phyloP scores from a whole-genome alignment of 106 monocot genomes.

The Alisma plantagoaquatica region DNA sequence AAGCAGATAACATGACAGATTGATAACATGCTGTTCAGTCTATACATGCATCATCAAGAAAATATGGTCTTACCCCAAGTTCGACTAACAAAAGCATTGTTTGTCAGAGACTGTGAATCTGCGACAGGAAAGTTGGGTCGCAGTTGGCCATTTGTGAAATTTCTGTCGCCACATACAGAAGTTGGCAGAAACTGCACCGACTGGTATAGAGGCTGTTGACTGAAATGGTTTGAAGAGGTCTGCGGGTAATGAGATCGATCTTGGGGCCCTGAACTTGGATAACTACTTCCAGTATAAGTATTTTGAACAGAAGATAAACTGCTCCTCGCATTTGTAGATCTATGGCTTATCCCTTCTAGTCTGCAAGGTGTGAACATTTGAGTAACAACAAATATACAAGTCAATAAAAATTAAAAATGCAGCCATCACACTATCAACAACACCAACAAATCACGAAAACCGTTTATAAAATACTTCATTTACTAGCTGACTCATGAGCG shows the following conservation, averaged over 20 bases:
- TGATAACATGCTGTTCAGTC: too few relatives aligned
- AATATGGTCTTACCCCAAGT: conserved; percentile 46
- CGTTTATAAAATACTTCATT: neutral
- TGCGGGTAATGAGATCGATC: conserved; percentile 23
- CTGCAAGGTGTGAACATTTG: too few relatives aligned
- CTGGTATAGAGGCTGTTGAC: conserved; percentile 47
- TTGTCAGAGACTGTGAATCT: conserved; percentile 27
- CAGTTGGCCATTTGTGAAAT: conserved; percentile 19
- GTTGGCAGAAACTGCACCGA: conserved; percentile 22
- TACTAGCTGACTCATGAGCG: neutral
- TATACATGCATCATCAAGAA: neutral
- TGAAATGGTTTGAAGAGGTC: conserved; percentile 47
- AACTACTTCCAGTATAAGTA: conserved; percentile 26
- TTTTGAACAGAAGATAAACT: conserved; percentile 28
- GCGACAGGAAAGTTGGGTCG: conserved; percentile 13
- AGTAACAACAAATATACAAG: too few relatives aligned
- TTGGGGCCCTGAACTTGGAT: neutral
- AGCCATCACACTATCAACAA: neutral
- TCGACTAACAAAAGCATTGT: conserved; percentile 26
- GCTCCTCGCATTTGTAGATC: conserved; percentile 23
- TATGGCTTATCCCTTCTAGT: conserved; percentile 27
- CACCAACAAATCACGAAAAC: neutral
- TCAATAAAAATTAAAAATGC: conserved; percentile 16
- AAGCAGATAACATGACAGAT: neutral
- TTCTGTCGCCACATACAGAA: conserved; percentile 16